Conservation (phyloP, 139 green algal species). For the Chlorella vulgaris region DNA sequence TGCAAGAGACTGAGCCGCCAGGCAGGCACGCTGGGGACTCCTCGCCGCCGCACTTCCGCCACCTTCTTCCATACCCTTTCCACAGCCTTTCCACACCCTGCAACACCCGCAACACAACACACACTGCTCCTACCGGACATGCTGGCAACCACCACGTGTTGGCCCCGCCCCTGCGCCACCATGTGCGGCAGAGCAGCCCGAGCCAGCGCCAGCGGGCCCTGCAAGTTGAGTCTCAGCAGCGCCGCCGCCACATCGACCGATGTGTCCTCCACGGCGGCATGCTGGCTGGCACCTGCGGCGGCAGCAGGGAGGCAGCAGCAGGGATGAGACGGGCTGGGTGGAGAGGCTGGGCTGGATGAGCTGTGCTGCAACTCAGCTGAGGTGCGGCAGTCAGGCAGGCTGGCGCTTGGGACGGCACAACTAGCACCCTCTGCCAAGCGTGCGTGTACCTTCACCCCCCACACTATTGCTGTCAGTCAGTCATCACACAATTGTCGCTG, state of each 20-base stretch:
- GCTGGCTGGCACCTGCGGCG: slow-evolving; percentile 67
- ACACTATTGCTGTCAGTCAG: too few species aligned
- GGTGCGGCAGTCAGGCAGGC: background rate
- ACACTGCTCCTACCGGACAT: slow-evolving; percentile 56
- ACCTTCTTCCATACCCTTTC: too few species aligned
- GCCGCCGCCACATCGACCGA: slow-evolving; percentile 55
- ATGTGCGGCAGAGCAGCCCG: slow-evolving; percentile 71
- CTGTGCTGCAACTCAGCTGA: background rate
- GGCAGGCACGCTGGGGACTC: too few species aligned
- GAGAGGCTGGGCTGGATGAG: background rate
- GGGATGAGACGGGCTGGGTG: background rate
- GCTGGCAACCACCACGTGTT: slow-evolving; percentile 73
- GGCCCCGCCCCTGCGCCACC: slow-evolving; percentile 54
- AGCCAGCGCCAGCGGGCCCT: slow-evolving; percentile 76
- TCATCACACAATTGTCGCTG: background rate
- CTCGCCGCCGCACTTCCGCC: too few species aligned
- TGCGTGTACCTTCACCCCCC: too few species aligned
- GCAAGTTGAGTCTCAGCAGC: slow-evolving; percentile 78
- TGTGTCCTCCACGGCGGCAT: slow-evolving; percentile 69
- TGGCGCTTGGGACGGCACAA: background rate
- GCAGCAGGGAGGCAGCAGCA: background rate
- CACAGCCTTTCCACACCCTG: background rate
- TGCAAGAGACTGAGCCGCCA: too few species aligned
- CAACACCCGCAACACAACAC: background rate
- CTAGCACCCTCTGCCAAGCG: background rate